phyloP scores from a whole-genome alignment of 192 early-diverging fungal genomes.

The Backusella macrospora region DNA sequence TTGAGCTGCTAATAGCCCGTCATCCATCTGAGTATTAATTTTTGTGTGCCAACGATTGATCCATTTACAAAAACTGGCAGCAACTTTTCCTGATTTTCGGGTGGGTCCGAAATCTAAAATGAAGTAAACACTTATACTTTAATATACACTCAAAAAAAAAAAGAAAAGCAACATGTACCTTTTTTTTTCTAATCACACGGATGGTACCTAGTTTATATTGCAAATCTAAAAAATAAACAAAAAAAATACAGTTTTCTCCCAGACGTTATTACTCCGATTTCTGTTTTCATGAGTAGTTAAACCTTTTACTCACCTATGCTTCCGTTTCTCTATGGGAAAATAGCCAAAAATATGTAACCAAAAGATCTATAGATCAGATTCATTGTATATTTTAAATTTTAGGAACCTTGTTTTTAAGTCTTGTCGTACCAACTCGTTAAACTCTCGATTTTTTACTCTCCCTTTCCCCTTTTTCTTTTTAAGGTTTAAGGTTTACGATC shows the following conservation, averaged over 20 bases:
- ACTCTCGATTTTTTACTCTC: not conserved
- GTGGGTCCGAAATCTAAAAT: not conserved
- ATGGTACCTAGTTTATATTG: too few relatives aligned
- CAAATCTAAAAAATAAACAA: not conserved
- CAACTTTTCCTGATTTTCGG: not conserved
- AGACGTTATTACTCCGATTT: not conserved
- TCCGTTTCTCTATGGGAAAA: not conserved
- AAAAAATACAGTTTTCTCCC: constrained; percentile 8
- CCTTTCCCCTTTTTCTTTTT: not conserved
- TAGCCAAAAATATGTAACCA: not conserved
- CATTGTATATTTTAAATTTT: not conserved
- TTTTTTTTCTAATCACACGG: not conserved
- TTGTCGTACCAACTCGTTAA: not conserved
- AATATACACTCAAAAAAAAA: not conserved
- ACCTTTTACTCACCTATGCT: not conserved
- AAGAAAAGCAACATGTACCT: not conserved
- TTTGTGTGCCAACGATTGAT: not conserved
- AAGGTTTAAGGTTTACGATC: constrained; percentile 6
- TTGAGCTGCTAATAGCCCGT: not conserved
- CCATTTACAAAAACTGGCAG: not conserved
- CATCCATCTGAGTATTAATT: not conserved
- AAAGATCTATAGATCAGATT: constrained; percentile 10
- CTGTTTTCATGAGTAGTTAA: not conserved
- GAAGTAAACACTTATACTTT: not conserved
- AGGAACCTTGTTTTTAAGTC: not conserved